Evolutionary conservation across 169 alveolate genomes (phyloP), one percentile per base, ranked within the genome.

Genomic region (Cyclospora cayetanensis): DNA sequence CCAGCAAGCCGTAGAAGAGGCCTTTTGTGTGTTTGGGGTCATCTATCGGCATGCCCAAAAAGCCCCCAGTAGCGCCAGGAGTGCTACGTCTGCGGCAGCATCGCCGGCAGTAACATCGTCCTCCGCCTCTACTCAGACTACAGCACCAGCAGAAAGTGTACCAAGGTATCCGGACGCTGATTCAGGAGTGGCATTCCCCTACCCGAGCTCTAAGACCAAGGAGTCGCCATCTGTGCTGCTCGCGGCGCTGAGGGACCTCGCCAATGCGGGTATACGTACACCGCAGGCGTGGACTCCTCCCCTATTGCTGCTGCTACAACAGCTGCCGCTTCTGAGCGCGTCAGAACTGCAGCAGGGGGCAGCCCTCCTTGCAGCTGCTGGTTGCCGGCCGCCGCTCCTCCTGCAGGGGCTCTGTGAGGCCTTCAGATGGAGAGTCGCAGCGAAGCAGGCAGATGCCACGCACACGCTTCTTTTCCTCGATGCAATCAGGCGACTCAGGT

Each of bases 381-480:
- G 88, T 18, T 46, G 88, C 72, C 42, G 88, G n/a, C 74, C 88
- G 34, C 88, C 88, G 34, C 52, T 79, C 72, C 70, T 79, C 34
- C 88, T 79, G 1, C 88, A 79, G 88, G 88, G 88, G 0, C 52
- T 79, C 22, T 79, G 88, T 50, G 88, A 79, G 41, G 88, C 88
- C 35, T 79, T 46, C 35, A 46, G 88, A 46, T 79, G 88, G 88
- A 52, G 88, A 20, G 88, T 50, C 31, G 70, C 53, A 18, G 88
- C 88, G 70, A 79, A 79, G 50, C 68, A 31, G 72, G 42, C 70
- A 2, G 88, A 79, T 20, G 88, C 88, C 1, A 79, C 37, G 7
- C 68, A 79, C 29, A 50, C 70, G 20, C 11, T 79, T 50, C 70
- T 79, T 43, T 79, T 79, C 20, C 29, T 79, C 52, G 88, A 79